Conservation (phyloP, 2,329 filamentous ascomycete species). For the Fusarium aywerte region DNA sequence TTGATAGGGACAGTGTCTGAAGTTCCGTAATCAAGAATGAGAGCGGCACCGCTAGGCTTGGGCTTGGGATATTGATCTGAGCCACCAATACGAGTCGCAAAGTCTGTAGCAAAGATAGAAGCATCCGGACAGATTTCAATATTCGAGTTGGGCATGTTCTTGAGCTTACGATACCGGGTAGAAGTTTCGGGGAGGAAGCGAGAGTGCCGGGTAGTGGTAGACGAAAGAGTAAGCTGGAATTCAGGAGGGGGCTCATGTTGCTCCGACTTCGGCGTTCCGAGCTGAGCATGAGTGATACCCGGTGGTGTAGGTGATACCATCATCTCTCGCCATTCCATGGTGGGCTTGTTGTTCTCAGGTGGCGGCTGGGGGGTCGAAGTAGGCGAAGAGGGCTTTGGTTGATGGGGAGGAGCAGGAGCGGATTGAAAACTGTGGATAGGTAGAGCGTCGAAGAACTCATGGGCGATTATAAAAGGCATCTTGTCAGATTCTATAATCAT, state of each 20-base stretch:
- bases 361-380: conserved; percentile 53
- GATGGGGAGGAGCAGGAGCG: conserved; percentile 57
- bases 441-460: conserved; percentile 98
- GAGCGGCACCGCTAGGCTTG: conserved; percentile 80
- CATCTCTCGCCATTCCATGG: conserved; percentile 81
- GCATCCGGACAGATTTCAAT: conserved; percentile 94
- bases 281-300: conserved; percentile 62
- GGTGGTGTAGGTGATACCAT: conserved; percentile 76
- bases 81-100: conserved; percentile 86
- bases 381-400: conserved; percentile 32
- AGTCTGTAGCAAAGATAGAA: conserved; percentile 80
- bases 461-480: conserved; percentile 92
- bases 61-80: conserved; percentile 64
- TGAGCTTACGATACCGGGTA: conserved; percentile 79
- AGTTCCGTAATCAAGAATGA: conserved; percentile 97
- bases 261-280: conserved; percentile 64
- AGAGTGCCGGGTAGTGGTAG: conserved; percentile 81
- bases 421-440: conserved; percentile 96
- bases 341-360: conserved; percentile 53
- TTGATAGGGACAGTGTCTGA: conserved; percentile 81
- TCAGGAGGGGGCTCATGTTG: conserved; percentile 72
- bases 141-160: conserved; percentile 72
- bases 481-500: conserved; percentile 66
- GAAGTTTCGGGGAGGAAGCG: conserved; percentile 87
- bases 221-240: conserved; percentile 86